phyloP scores from a whole-genome alignment of 305 asterid genomes.

The Fraxinus velutina region DNA sequence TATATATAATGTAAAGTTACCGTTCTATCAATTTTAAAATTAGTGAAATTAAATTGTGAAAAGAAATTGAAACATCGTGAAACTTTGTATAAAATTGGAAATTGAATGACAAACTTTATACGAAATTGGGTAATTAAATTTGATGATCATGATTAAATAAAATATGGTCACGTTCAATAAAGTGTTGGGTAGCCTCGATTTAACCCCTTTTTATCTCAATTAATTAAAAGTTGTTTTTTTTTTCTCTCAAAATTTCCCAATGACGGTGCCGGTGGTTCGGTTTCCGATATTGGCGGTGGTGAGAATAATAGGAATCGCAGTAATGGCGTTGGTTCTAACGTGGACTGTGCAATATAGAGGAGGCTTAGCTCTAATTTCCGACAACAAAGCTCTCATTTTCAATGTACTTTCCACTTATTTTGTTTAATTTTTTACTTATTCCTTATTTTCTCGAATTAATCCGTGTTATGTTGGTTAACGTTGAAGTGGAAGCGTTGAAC shows the following conservation, averaged over 20 bases:
- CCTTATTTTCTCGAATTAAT: background rate
- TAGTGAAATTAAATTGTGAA: too few species aligned
- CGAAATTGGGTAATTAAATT: too few species aligned
- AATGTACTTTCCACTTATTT: conserved; percentile 42
- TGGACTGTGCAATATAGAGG: conserved; percentile 84
- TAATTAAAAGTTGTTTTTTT: background rate
- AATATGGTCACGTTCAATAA: background rate
- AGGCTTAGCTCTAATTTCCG: conserved; percentile 80
- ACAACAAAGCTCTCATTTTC: conserved; percentile 63
- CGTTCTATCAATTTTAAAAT: too few species aligned
- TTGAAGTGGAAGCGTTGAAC: background rate
- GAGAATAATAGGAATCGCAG: conserved; percentile 53
- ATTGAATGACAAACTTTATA: too few species aligned
- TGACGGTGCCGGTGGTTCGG: conserved; percentile 64
- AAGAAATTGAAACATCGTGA: too few species aligned
- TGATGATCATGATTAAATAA: too few species aligned
- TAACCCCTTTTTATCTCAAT: background rate
- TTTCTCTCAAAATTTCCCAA: conserved; percentile 9
- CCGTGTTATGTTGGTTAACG: background rate
- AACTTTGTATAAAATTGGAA: too few species aligned
- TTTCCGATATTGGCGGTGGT: conserved; percentile 62
- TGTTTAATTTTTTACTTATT: background rate
- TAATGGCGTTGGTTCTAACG: conserved; percentile 44
- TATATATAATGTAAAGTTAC: too few species aligned
- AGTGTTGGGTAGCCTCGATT: background rate